Evolutionary conservation across 257 asterid species (phyloP), one percentile per base, ranked within the genome.

Genomic region (Thymus quinquecostatus): DNA sequence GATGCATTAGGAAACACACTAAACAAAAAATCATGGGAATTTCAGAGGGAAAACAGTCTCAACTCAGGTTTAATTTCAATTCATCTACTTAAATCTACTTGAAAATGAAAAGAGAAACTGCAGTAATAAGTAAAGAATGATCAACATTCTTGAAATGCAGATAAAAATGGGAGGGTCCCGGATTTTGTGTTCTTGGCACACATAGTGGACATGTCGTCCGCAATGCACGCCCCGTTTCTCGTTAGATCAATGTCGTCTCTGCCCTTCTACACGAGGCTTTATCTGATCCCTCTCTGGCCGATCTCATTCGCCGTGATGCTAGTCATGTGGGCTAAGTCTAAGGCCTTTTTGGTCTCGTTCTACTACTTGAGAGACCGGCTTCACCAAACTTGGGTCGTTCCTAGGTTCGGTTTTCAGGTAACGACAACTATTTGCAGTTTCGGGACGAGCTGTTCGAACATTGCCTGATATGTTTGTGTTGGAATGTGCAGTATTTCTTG

Each of bases 401-500:
- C 99, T 13, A 89, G 99, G 1, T 92, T 84, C 30, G 98, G 99
- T 65, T 94, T 94, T 59, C 97, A 94, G 97, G 99, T 91, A 68
- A 43, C 80, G 38, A 14, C 0, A 45, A 29, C 8, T 5, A 33
- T 41, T 10, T 1, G 5, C 12, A 29, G 30, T 32, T 69, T 50
- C 21, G 38, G 29, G 0, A 1, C 8, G 6, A 13, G 14, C 40
- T 36, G 29, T 41, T 54, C 10, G 21, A 53, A 65, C 8, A 10
- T 66, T 34, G 40, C 10, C 47, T 56, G 5, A 63, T 65, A 1
- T 5, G 6, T 53, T 53, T 8, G 29, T n/a, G 14, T 69, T 10
- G 6, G 14, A 50, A 30, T 10, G 9, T 69, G 86, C 89, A 91
- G 95, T 95, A 95, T 75, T 95, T 95, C 80, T 80, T 95, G 78